Percentiles rank a stretch among this genome's conserved stretches.
Evolutionary conservation across 2,329 filamentous ascomycete genomes (phyloP).

Genomic region (Xylariaceae sp.): DNA sequence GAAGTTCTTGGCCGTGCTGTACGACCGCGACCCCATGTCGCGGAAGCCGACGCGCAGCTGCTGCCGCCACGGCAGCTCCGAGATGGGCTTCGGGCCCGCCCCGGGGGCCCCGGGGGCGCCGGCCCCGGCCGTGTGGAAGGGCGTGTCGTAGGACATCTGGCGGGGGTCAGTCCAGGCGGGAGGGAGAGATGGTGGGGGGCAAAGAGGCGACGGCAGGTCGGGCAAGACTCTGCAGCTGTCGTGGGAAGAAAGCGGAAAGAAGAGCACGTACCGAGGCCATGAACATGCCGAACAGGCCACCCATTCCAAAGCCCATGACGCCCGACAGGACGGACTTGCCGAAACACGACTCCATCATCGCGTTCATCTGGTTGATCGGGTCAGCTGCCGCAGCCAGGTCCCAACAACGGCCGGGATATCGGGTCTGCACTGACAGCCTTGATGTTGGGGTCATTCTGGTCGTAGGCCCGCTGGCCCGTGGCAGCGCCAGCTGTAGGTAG

Average conservation of each 20-base stretch:
- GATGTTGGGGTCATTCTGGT: slow-evolving; percentile 42
- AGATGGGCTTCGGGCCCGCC: slow-evolving; percentile 32
- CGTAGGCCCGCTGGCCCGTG: slow-evolving; percentile 13
- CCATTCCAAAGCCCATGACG: slow-evolving; percentile 88
- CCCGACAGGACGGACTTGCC: slow-evolving; percentile 85
- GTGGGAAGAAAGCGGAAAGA: neutral
- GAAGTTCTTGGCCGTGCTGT: slow-evolving; percentile 86
- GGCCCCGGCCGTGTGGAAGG: slow-evolving; percentile 49
- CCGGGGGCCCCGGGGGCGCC: slow-evolving; percentile 28
- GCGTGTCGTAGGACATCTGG: slow-evolving; percentile 97
- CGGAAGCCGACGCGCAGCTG: slow-evolving; percentile 82
- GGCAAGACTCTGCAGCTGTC: neutral
- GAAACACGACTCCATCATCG: slow-evolving; percentile 84
- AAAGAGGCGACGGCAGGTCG: slow-evolving; percentile 1
- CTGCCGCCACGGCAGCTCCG: slow-evolving; percentile 69
- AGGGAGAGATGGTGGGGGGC: neutral
- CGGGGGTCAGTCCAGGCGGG: neutral
- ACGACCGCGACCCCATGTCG: slow-evolving; percentile 86
- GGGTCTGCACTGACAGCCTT: slow-evolving; percentile 35
- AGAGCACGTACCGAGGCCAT: slow-evolving; percentile 76
- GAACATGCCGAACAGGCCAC: slow-evolving; percentile 91
- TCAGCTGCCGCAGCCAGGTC: slow-evolving; percentile 7
- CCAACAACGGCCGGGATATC: too few relatives aligned
- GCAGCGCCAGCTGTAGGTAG: slow-evolving; percentile 18
- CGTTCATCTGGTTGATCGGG: slow-evolving; percentile 56